Conservation (phyloP, 2,329 filamentous ascomycete species). For the Colletotrichum falcatum region DNA sequence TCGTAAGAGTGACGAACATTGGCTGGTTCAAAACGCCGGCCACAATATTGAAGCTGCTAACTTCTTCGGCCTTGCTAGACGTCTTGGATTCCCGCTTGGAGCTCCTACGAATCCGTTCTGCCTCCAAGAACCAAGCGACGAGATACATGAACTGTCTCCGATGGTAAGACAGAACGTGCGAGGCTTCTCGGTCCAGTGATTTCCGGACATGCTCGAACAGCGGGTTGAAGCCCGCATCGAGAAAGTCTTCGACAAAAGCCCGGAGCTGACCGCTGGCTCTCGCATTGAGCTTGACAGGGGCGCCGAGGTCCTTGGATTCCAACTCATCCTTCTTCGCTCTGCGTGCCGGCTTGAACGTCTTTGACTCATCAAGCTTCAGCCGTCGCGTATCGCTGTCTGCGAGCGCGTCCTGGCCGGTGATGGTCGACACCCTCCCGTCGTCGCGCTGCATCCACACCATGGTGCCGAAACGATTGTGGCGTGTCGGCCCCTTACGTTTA, state of each 20-base stretch:
- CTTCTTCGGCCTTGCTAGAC: slow-evolving; percentile 58
- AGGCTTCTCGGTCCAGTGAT: slow-evolving; percentile 89
- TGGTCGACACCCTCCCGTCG: slow-evolving; percentile 83
- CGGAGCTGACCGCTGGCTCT: slow-evolving; percentile 82
- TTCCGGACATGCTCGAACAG: slow-evolving; percentile 87
- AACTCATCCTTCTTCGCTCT: slow-evolving; percentile 70
- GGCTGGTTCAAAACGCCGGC: slow-evolving; percentile 94
- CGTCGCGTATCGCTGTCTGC: slow-evolving; percentile 78
- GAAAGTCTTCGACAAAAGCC: slow-evolving; percentile 89
- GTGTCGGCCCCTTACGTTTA: slow-evolving; percentile 81
- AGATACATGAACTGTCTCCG: slow-evolving; percentile 91
- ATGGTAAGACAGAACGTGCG: slow-evolving; percentile 82
- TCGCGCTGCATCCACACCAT: slow-evolving; percentile 97
- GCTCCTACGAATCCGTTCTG: slow-evolving; percentile 79
- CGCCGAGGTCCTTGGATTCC: slow-evolving; percentile 81
- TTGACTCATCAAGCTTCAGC: slow-evolving; percentile 89
- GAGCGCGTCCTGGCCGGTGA: slow-evolving; percentile 90
- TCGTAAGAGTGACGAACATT: slow-evolving; percentile 90
- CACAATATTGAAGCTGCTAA: slow-evolving; percentile 86
- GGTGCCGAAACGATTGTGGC: slow-evolving; percentile 94
- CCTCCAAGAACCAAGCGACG: slow-evolving; percentile 91
- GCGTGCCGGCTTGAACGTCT: slow-evolving; percentile 88
- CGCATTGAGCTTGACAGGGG: slow-evolving; percentile 75
- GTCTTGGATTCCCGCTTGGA: slow-evolving; percentile 67
- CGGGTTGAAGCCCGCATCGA: slow-evolving; percentile 96